These are phyloP conservation scores for Biancaea sappan DNA, from an alignment of 306 rosid species.

Conservation along the genomic window DNA sequence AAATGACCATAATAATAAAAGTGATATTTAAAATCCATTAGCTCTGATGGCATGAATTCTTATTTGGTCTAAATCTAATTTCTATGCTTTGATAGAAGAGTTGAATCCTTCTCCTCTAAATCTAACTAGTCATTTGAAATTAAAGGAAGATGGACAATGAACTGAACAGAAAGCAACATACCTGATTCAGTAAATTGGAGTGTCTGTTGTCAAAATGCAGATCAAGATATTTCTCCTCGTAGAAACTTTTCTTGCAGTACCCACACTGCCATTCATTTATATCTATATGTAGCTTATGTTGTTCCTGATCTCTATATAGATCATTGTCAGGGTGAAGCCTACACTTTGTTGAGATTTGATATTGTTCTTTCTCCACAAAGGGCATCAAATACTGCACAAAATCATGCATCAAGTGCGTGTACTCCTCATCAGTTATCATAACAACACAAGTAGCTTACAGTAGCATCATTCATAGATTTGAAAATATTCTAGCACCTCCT, in stretches of 20 bases:
- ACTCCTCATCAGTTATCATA: constrained; percentile 4
- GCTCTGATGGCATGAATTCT: neutral
- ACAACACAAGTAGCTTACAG: neutral
- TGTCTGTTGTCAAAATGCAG: constrained; percentile 76
- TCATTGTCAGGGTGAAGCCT: constrained; percentile 53
- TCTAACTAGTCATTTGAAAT: neutral
- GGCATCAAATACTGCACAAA: constrained; percentile 52
- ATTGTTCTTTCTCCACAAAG: constrained; percentile 52
- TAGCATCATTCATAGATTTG: constrained; percentile 21
- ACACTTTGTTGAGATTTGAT: constrained; percentile 46
- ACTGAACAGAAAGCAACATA: constrained; percentile 35
- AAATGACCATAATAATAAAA: constrained; percentile 7
- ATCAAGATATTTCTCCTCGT: constrained; percentile 63
- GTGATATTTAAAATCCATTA: neutral
- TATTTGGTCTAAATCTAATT: neutral
- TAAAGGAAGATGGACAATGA: constrained; percentile 12
- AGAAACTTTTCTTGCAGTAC: constrained; percentile 54
- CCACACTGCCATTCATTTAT: constrained; percentile 57
- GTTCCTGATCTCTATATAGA: constrained; percentile 59
- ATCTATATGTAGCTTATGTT: constrained; percentile 46
- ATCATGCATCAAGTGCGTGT: constrained; percentile 14
- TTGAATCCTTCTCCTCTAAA: neutral
- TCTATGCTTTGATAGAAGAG: neutral
- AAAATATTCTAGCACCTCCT: constrained; percentile 43
- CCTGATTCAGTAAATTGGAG: constrained; percentile 62